Evolutionary conservation across 768 basidiomycete genomes (phyloP), one percentile per base, ranked within the genome.

Genomic region (Glaciozyma martinii): DNA sequence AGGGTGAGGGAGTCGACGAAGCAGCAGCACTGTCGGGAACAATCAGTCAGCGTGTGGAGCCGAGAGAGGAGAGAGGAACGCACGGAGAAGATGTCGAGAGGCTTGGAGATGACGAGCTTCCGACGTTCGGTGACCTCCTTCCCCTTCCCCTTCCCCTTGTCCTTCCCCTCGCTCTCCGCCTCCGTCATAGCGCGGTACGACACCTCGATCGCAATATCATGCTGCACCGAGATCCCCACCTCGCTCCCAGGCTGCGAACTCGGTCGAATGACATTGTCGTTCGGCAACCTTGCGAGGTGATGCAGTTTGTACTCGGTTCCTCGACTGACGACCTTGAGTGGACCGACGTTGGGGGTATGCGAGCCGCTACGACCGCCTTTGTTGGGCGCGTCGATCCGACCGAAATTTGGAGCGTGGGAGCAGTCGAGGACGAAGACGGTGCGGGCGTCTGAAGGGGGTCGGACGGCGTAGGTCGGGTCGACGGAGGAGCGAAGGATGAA

Each of bases 261-360:
- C 5, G 71, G 71, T 12, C 71, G 68, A 42, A 70, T 57, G 52
- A 50, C 46, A 49, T 67, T 65, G 60, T 70, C 68, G 61, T 65
- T 67, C 3, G 71, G 71, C 4, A 72, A 23, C 1, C 71, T 64
- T 16, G 66, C 66, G 44, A 72, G 61, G 55, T 72, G 71, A 23
- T 54, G 33, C 1, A 72, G 13, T 33, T 52, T 57, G 57, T 46
- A 72, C 58, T 61, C 59, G 53, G 62, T 59, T 56, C 63, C 71
- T 30, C 53, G 56, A 15, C 9, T 19, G 33, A 68, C 37, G 13
- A 59, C 40, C 44, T 61, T 62, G 33, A 66, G 59, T 25, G 68
- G 68, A 19, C 65, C 65, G 29, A 37, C 10, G 3, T 50, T 50
- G 9, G 62, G 62, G 0, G 61, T 63, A 27, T 62, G 59, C 18